A percentile compares a stretch with the other conserved stretches of the same genome.
Evolutionary conservation across 1,284 basidiomycete species (phyloP).

Genomic region (Puccinia polysora): DNA sequence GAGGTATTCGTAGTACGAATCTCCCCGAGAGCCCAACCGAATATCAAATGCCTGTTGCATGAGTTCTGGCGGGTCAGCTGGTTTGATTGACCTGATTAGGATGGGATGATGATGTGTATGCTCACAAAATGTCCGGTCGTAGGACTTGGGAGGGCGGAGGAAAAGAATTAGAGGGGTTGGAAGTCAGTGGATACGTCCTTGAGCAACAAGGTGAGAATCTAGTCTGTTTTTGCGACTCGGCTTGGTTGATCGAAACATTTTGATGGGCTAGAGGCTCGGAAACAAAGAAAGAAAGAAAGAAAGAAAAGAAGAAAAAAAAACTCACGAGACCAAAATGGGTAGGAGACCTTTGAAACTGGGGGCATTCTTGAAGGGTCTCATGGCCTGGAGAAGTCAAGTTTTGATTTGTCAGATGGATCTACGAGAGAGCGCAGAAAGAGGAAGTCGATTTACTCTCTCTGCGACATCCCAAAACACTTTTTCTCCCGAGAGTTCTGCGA

Average conservation of each 20-base stretch:
- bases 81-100: neutral
- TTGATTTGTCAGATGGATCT: neutral
- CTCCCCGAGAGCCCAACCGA: conserved; percentile 82
- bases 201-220: too few species aligned
- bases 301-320: conserved; percentile 54
- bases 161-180: too few species aligned
- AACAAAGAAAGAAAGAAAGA: conserved; percentile 44
- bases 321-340: conserved; percentile 77
- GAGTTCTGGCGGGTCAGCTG: neutral
- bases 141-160: neutral
- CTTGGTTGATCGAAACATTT: too few species aligned
- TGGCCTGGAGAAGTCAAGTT: conserved; percentile 59
- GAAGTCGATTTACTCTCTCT: conserved; percentile 61
- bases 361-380: conserved; percentile 65
- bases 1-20: conserved; percentile 92
- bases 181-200: too few species aligned
- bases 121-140: conserved; percentile 65
- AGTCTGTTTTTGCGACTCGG: too few species aligned
- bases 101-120: too few species aligned
- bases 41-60: conserved; percentile 61
- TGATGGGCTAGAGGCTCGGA: too few species aligned
- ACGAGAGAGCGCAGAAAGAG: neutral
- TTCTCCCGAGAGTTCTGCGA: conserved; percentile 73
- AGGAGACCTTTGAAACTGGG: conserved; percentile 67
- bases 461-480: conserved; percentile 73